phyloP scores from a whole-genome alignment of 805 yeast genomes.

The Candida broadrunensis region DNA sequence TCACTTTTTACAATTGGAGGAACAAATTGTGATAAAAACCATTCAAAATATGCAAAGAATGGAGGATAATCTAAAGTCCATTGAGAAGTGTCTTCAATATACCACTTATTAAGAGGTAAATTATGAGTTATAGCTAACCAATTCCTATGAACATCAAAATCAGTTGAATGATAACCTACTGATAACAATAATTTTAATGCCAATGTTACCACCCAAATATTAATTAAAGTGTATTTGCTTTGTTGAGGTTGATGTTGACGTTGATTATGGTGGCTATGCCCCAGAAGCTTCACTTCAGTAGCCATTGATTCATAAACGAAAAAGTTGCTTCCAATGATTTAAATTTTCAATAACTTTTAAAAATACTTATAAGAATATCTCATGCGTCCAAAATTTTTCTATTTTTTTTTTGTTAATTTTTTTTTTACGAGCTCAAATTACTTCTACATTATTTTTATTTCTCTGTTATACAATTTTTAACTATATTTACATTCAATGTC shows the following conservation, averaged over 20 bases:
- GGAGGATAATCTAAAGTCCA: constrained; percentile 99
- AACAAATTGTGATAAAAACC: constrained; percentile 68
- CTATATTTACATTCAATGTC: no score
- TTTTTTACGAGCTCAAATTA: no score
- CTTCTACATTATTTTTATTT: no score
- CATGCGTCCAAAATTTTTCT: no score
- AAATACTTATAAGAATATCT: no score
- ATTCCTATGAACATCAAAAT: constrained; percentile 95
- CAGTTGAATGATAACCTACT: constrained; percentile 86
- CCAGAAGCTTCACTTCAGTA: neutral
- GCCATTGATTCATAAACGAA: neutral
- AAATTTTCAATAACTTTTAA: no score
- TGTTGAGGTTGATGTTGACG: neutral
- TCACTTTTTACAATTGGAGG: constrained; percentile 62
- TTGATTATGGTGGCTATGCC: no score
- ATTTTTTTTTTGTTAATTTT: no score
- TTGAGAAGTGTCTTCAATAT: constrained; percentile 68
- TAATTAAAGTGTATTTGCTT: constrained; percentile 22
- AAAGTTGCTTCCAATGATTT: no score
- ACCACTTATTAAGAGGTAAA: constrained; percentile 80
- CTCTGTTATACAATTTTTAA: no score
- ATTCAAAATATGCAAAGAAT: constrained; percentile 93
- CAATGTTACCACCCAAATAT: constrained; percentile 35
- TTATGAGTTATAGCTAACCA: constrained; percentile 90
- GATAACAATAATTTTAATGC: constrained; percentile 32